Evolutionary conservation across 306 rosid species (phyloP).

Genomic region (Cicer bijugum): DNA sequence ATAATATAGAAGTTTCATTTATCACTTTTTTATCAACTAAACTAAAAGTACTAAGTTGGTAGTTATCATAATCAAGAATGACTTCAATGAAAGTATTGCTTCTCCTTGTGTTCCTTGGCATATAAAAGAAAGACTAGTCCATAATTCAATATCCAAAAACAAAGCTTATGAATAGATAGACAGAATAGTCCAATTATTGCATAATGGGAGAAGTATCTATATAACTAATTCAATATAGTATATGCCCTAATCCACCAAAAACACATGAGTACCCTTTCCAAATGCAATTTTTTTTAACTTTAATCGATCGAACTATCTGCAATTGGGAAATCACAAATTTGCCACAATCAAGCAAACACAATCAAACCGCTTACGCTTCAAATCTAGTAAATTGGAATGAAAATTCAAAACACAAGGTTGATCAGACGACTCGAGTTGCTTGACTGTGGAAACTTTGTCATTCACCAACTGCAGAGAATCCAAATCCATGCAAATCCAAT

Average conservation of each 20-base stretch:
- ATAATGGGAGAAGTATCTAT: background rate
- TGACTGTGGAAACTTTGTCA: background rate
- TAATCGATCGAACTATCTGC: background rate
- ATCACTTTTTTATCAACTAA: background rate
- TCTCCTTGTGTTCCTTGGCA: slow-evolving; percentile 29
- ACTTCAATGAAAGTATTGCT: background rate
- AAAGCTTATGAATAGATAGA: slow-evolving; percentile 2
- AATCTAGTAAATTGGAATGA: background rate
- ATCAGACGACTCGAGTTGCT: background rate
- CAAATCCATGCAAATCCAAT: background rate
- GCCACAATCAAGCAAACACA: background rate
- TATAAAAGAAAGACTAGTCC: slow-evolving; percentile 21
- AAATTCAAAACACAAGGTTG: background rate
- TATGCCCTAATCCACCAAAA: slow-evolving; percentile 35
- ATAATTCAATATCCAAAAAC: slow-evolving; percentile 11
- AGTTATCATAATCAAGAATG: no score
- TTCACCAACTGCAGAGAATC: background rate
- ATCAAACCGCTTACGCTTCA: background rate
- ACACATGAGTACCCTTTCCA: slow-evolving; percentile 8
- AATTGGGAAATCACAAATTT: background rate
- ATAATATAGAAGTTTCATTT: background rate
- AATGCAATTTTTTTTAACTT: slow-evolving; percentile 23
- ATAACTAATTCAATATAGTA: slow-evolving; percentile 19
- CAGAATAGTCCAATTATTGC: slow-evolving; percentile 21
- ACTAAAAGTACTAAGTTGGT: no score